These are phyloP conservation scores for Didymella pomorum DNA, from an alignment of 2,329 filamentous ascomycete species.

Conservation along the genomic window DNA sequence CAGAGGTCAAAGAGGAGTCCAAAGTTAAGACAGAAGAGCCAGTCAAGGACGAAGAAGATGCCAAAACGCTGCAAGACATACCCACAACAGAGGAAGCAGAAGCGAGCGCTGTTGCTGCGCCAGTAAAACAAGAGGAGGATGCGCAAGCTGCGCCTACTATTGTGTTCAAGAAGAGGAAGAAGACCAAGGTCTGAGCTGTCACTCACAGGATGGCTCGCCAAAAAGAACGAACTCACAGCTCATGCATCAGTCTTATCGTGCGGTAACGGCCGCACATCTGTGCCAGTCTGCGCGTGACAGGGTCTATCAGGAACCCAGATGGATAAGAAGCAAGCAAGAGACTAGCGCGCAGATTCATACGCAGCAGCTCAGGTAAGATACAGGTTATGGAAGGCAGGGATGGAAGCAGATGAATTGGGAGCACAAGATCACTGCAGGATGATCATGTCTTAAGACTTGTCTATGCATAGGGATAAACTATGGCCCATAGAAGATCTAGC, in stretches of 20 bases:
- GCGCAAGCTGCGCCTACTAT: constrained; percentile 55
- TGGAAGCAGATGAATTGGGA: not conserved
- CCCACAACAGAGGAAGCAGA: constrained; percentile 40
- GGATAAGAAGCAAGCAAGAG: not conserved
- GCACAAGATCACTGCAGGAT: not conserved
- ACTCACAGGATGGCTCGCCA: not conserved
- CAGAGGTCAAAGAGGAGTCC: constrained; percentile 56
- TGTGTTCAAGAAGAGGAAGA: constrained; percentile 85
- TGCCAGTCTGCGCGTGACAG: not conserved
- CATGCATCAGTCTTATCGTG: no score
- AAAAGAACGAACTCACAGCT: not conserved
- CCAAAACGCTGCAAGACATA: constrained; percentile 34
- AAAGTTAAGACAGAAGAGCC: constrained; percentile 30
- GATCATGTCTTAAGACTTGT: not conserved
- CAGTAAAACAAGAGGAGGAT: constrained; percentile 35
- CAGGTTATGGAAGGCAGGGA: not conserved
- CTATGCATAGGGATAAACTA: not conserved
- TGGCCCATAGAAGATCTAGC: not conserved
- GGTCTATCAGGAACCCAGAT: not conserved
- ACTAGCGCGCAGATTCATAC: not conserved
- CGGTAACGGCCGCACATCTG: not conserved
- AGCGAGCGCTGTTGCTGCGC: constrained; percentile 25
- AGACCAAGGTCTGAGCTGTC: constrained; percentile 48
- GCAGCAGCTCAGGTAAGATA: not conserved
- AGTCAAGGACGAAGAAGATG: constrained; percentile 27